A percentile compares a stretch with the other conserved stretches of the same genome.
phyloP scores from a whole-genome alignment of 2,329 filamentous ascomycete species.

The Karstenula rhodostoma region DNA sequence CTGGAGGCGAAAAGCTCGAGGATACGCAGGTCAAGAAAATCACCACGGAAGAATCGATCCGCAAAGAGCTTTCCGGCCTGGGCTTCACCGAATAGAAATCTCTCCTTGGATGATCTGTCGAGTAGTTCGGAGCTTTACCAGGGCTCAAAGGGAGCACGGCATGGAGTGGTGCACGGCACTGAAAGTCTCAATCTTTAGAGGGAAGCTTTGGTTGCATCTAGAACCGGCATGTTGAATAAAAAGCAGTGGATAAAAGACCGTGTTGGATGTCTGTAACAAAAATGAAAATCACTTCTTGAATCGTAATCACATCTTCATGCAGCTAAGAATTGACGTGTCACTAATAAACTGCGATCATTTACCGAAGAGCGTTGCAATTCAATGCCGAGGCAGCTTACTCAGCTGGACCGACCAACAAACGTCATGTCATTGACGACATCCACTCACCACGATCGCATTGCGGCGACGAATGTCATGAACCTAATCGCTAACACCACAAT shows the following conservation, averaged over 20 bases:
- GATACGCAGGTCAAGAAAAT: constrained; percentile 99
- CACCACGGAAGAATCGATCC: constrained; percentile 81
- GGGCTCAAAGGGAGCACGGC: neutral
- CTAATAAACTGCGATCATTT: neutral
- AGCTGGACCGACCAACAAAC: constrained; percentile 1
- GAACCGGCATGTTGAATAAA: neutral
- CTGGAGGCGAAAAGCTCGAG: constrained; percentile 94
- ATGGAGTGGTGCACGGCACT: neutral
- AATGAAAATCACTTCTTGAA: constrained; percentile 2
- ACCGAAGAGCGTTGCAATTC: neutral
- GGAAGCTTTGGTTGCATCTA: constrained; percentile 1
- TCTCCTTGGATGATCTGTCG: too few relatives aligned
- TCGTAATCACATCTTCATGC: neutral
- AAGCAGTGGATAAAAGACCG: neutral
- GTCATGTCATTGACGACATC: constrained; percentile 20
- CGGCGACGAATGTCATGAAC: neutral
- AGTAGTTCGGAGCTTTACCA: neutral
- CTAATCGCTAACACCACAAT: neutral
- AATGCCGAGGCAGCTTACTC: neutral
- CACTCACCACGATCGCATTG: neutral
- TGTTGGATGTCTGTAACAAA: constrained; percentile 6
- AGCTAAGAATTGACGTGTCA: neutral
- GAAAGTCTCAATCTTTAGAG: neutral
- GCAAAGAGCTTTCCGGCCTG: constrained; percentile 79
- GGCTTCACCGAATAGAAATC: constrained; percentile 48